phyloP scores from a whole-genome alignment of 2,329 filamentous ascomycete genomes.

The Xylariaceae sp. region DNA sequence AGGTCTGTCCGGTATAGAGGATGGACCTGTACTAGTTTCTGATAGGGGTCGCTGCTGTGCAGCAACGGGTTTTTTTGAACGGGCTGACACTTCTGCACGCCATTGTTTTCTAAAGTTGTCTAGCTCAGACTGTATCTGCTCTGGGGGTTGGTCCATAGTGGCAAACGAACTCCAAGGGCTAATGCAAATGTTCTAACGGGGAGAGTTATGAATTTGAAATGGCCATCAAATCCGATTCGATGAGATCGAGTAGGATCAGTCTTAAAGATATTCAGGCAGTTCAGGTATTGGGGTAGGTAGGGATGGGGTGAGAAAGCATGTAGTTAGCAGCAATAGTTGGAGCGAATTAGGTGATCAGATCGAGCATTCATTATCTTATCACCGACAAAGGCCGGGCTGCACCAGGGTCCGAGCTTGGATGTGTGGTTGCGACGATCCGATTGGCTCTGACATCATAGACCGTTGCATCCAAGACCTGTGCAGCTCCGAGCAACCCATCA shows the following conservation, averaged over 20 bases:
- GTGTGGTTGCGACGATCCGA: conserved; percentile 12
- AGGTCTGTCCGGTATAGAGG: conserved; percentile 21
- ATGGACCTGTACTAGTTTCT: conserved; percentile 17
- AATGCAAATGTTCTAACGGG: not conserved
- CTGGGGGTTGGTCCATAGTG: conserved; percentile 31
- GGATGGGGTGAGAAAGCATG: not conserved
- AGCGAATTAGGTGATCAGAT: conserved; percentile 1
- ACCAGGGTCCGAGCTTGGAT: not conserved
- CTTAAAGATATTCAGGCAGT: not conserved
- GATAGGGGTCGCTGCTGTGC: conserved; percentile 20
- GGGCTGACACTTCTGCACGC: conserved; percentile 71
- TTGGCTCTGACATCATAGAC: conserved; percentile 32
- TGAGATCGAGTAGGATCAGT: not conserved
- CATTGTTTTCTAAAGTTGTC: conserved; percentile 86
- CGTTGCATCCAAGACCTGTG: conserved; percentile 2
- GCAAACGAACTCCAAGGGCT: not conserved
- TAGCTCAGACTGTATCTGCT: conserved; percentile 66
- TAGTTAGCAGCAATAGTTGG: conserved; percentile 1
- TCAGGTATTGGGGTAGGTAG: not conserved
- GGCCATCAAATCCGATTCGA: not conserved
- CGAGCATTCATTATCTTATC: conserved; percentile 27
- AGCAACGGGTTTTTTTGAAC: conserved; percentile 39
- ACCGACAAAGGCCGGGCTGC: conserved; percentile 14
- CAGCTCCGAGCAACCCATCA: not conserved
- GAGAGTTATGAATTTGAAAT: not conserved